Percentiles rank a stretch among this genome's conserved stretches.
These are phyloP conservation scores for Lasiodiplodia sp. DNA, from an alignment of 2,329 filamentous ascomycete species.

Conservation along the genomic window DNA sequence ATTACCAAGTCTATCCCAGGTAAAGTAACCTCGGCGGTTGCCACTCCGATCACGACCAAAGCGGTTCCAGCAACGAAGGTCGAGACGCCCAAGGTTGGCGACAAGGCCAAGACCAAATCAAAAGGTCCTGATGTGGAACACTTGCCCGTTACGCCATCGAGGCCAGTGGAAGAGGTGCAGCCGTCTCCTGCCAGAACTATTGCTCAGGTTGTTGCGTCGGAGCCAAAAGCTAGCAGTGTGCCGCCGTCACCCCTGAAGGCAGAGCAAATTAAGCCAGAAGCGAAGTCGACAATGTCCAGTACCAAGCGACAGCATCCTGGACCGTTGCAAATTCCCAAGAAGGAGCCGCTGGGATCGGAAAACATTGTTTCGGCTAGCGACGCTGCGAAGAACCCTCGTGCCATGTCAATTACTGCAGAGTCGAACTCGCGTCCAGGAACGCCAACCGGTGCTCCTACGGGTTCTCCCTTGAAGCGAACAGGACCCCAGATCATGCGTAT, in stretches of 20 bases:
- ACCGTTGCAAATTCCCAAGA: slow-evolving; percentile 27
- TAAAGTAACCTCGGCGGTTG: slow-evolving; percentile 18
- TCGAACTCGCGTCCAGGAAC: slow-evolving; percentile 55
- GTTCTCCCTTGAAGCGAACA: slow-evolving; percentile 52
- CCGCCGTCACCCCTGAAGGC: neutral
- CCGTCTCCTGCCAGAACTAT: slow-evolving; percentile 1
- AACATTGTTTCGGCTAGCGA: slow-evolving; percentile 31
- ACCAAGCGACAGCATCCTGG: slow-evolving; percentile 28
- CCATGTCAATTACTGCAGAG: slow-evolving; percentile 33
- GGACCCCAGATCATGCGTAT: slow-evolving; percentile 73
- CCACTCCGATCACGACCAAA: slow-evolving; percentile 6
- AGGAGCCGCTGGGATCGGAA: slow-evolving; percentile 10
- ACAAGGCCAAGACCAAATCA: neutral
- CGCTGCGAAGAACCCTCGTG: slow-evolving; percentile 38
- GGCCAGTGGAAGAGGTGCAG: neutral
- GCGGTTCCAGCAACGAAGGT: neutral
- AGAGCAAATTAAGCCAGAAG: neutral
- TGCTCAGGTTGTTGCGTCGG: neutral
- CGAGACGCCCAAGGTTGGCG: neutral
- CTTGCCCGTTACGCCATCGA: neutral
- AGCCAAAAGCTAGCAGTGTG: slow-evolving; percentile 6
- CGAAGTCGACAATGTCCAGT: slow-evolving; percentile 15
- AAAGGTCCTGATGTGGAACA: neutral
- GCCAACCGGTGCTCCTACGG: slow-evolving; percentile 55
- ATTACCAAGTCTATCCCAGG: slow-evolving; percentile 27